These are phyloP conservation scores for Apostasia shenzhenica DNA, from an alignment of 106 monocot genomes.

Conservation along the genomic window DNA sequence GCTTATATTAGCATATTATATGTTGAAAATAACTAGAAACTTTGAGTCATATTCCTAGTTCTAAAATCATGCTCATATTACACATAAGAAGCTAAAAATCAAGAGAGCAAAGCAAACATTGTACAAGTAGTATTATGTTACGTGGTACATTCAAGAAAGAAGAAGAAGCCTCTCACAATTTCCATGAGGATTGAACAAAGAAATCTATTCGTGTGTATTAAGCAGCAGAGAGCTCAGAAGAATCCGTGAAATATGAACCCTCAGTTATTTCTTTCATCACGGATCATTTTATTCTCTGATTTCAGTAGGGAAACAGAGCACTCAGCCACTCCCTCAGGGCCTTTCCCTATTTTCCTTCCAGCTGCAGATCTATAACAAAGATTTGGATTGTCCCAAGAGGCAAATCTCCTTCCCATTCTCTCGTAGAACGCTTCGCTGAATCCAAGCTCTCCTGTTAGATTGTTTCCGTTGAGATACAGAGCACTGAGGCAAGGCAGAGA, in stretches of 20 bases:
- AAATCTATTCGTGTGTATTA: neutral
- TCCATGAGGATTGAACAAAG: neutral
- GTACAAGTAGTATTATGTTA: too few relatives aligned
- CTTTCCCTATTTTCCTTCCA: slow-evolving; percentile 13
- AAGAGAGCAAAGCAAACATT: too few relatives aligned
- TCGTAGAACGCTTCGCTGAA: slow-evolving; percentile 35
- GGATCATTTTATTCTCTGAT: neutral
- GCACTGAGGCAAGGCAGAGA: slow-evolving; percentile 22
- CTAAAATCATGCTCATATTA: too few relatives aligned
- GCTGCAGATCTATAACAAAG: slow-evolving; percentile 49
- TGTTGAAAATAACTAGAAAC: too few relatives aligned
- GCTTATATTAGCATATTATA: too few relatives aligned
- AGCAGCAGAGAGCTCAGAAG: neutral
- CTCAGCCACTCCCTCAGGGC: slow-evolving; percentile 48
- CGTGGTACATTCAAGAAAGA: neutral
- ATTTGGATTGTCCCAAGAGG: slow-evolving; percentile 67
- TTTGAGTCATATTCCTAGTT: too few relatives aligned
- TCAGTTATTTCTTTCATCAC: neutral
- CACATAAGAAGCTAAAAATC: too few relatives aligned
- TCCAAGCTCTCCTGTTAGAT: slow-evolving; percentile 33
- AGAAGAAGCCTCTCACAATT: neutral
- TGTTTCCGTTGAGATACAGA: slow-evolving; percentile 44
- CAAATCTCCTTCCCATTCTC: slow-evolving; percentile 71
- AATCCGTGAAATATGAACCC: neutral
- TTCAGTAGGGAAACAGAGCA: slow-evolving; percentile 12